Evolutionary conservation across 176 grass and related monocot genomes (phyloP), one percentile per base, ranked within the genome.

Genomic region (Chloris gayana): DNA sequence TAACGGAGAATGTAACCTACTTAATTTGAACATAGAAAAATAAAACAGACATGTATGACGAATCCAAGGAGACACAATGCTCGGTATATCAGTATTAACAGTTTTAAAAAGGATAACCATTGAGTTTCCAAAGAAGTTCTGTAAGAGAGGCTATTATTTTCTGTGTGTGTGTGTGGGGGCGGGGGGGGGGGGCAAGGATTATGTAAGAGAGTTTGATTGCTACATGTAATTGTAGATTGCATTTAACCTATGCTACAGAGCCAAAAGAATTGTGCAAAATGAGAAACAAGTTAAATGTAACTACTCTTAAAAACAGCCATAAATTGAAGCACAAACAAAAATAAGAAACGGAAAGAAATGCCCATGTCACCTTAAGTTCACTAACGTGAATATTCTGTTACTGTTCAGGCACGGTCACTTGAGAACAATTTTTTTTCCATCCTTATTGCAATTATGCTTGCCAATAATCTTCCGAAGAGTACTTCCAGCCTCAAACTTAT

Each of bases 1-100:
- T 66, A 90, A 92, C 87, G 91, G 78, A 83, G 87, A 90, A 78
- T 91, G 91, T 42, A 88, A 85, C 94, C 94, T 97, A 77, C 74
- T 46, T 62, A 68, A 74, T 50, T 67, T 32, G 60, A 74, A 59
- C 61, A 69, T 60, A 61, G 35, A 74, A 60, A 37, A 77, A 26
- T 5, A 67, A 73, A 34, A 77, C 85, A 83, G 17, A 74, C 0
- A 1, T 51, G n/a, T 74, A 26, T 75, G 21, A 74, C 49, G 42
- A 57, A 82, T 66, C 29, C 24, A 60, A 65, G 9, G 58, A 59
- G 18, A 31, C 1, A 18, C 35, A 45, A 60, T 66, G 68, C 33
- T 65, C 37, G 7, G 33, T 27, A 50, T 37, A 67, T 14, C 27
- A 64, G 45, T 75, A 80, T 41, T 19, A 57, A 69, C 9, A 69